Conservation (phyloP, 805 yeast species). For the Wickerhamiella brachini region DNA sequence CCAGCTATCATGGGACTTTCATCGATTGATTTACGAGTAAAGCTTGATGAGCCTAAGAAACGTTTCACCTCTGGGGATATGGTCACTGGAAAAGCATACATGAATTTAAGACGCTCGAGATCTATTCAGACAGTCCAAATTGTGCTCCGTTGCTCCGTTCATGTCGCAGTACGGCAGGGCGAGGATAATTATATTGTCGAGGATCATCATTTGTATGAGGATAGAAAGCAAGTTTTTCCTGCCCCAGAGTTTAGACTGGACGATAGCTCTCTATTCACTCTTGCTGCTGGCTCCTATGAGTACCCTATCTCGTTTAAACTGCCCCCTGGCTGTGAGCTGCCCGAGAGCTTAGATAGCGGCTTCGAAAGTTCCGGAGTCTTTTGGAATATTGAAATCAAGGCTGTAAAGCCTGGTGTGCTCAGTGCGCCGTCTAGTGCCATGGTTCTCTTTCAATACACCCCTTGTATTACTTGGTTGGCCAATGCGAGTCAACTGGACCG, state of each 20-base stretch:
- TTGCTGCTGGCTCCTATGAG: neutral
- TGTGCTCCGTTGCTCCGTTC: neutral
- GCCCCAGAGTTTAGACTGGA: neutral
- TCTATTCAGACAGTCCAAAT: neutral
- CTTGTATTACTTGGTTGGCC: neutral
- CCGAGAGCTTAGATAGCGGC: neutral
- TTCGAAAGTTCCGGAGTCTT: neutral
- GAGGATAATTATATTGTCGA: neutral
- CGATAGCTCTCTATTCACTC: neutral
- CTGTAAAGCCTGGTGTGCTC: neutral
- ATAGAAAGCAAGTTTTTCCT: neutral
- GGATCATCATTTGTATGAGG: neutral
- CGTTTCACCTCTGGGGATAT: neutral
- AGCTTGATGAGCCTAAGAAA: neutral
- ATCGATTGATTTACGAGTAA: neutral
- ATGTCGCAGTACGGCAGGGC: neutral
- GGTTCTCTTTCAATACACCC: neutral
- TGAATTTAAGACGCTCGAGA: neutral
- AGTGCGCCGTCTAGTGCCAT: neutral
- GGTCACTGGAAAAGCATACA: neutral
- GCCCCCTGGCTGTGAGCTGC: neutral
- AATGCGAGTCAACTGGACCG: neutral
- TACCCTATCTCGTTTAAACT: neutral
- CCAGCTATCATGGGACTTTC: neutral
- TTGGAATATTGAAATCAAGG: neutral